Evolutionary conservation across 768 basidiomycete species (phyloP).

Genomic region (Tylopilus rubrobrunneus): DNA sequence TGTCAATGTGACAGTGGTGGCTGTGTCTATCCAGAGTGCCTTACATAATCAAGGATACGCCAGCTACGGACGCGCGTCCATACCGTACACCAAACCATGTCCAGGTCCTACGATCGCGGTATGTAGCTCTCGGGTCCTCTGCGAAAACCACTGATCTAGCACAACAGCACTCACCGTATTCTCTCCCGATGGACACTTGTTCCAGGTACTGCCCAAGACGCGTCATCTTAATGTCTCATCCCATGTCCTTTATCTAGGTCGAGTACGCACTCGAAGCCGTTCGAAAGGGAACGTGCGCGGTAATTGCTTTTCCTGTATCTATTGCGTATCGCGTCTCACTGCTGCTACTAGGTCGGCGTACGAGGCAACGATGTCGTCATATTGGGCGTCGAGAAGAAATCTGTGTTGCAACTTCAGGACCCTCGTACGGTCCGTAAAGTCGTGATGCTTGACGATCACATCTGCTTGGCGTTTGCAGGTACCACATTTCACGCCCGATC

Average conservation of each 20-base stretch:
- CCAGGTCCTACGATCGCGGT: conserved; percentile 98
- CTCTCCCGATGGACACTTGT: conserved; percentile 97
- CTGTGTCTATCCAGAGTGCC: background rate
- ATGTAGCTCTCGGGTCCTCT: conserved; percentile 10
- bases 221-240: conserved; percentile 20
- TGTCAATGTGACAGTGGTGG: conserved; percentile 3
- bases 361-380: conserved; percentile 94
- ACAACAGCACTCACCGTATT: conserved; percentile 88
- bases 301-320: conserved; percentile 35
- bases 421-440: conserved; percentile 97
- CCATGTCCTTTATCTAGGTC: conserved; percentile 54
- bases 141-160: conserved; percentile 2
- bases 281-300: conserved; percentile 94
- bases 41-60: conserved; percentile 28
- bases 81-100: conserved; percentile 46
- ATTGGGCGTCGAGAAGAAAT: conserved; percentile 98
- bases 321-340: conserved; percentile 1
- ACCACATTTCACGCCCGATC: conserved; percentile 21
- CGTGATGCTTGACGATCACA: conserved; percentile 96
- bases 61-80: conserved; percentile 50
- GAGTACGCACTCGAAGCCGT: conserved; percentile 99
- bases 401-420: conserved; percentile 94
- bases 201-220: conserved; percentile 63
- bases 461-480: conserved; percentile 98
- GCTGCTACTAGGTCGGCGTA: conserved; percentile 74